Base-by-base conservation (phyloP, 1,284 basidiomycete genomes). In the Hemileia vastatrix region DNA sequence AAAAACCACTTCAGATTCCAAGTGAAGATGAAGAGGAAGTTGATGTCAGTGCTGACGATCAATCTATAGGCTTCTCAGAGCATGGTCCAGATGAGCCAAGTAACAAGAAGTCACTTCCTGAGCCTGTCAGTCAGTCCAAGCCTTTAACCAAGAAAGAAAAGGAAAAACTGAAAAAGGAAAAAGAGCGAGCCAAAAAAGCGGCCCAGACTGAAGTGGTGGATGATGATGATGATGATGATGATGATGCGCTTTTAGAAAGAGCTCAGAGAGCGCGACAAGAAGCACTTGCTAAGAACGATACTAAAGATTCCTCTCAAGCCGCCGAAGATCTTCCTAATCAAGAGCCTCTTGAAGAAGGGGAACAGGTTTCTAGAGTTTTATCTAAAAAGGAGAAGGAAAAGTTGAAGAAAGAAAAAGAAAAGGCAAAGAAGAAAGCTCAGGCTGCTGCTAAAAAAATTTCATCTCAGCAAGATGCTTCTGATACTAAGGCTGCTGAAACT, bases 131-230 rank as follows among this genome's bases (percentile, higher is more conserved):
- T n/a, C n/a, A n/a, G n/a, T n/a, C 79, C 11, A 85, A 85, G 76
- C 73, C 92, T 43, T 77, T 92, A 24, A 84, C 84, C 11, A 94
- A 93, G 79, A 91, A 92, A 77, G 88, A 92, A 80, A 94, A 94
- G 78, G 89, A 94, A 76, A 86, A 85, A 72, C 79, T 92, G 65
- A 94, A 94, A 83, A 94, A 94, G 77, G 91, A 94, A 77, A 83
- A 84, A 64, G 90, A 94, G 79, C 93, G 93, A 85, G 90, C 88
- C 0, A 94, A 92, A 81, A 96, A 94, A 80, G 94, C 93, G 76
- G 89, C 87, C 6, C 89, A 92, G 76, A 86, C 86, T 15, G 88
- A n/a, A n/a, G n/a, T n/a, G n/a, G n/a, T n/a, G n/a, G n/a, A n/a
- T n/a, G n/a, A n/a, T 21, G 45, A 48, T 5, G 60, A 62, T 13